phyloP scores from a whole-genome alignment of 768 basidiomycete genomes.

The Tephrocybe rancida region DNA sequence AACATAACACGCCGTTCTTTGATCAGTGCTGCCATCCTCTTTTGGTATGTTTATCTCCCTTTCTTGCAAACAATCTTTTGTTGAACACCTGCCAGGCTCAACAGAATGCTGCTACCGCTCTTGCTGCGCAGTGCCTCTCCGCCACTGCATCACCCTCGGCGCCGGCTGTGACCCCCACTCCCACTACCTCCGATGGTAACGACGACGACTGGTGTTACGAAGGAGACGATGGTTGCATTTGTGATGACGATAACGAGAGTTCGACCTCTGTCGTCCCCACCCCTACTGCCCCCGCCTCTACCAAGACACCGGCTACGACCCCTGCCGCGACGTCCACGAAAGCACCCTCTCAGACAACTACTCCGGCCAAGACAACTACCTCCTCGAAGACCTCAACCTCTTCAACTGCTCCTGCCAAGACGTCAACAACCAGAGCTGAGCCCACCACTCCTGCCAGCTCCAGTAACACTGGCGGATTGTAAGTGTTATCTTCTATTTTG shows the following conservation, averaged over 20 bases:
- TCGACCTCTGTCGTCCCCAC: slow-evolving; percentile 17
- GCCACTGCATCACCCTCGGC: slow-evolving; percentile 28
- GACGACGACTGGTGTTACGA: slow-evolving; percentile 35
- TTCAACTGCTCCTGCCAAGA: slow-evolving; percentile 9
- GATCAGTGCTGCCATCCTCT: slow-evolving; percentile 73
- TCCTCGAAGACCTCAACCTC: slow-evolving; percentile 15
- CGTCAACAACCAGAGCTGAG: slow-evolving; percentile 14
- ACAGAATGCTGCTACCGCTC: slow-evolving; percentile 47
- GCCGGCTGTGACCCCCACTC: slow-evolving; percentile 25
- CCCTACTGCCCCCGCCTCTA: slow-evolving; percentile 12
- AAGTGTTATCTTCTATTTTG: slow-evolving; percentile 21
- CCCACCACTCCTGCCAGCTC: slow-evolving; percentile 16
- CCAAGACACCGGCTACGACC: background rate
- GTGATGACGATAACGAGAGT: slow-evolving; percentile 24
- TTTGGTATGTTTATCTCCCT: slow-evolving; percentile 41
- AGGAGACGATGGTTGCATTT: slow-evolving; percentile 20
- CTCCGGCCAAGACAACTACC: slow-evolving; percentile 21
- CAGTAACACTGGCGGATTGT: slow-evolving; percentile 47
- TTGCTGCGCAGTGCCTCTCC: slow-evolving; percentile 58
- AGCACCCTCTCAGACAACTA: slow-evolving; percentile 5
- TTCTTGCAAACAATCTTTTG: background rate
- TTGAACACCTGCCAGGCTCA: slow-evolving; percentile 37
- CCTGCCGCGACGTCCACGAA: background rate
- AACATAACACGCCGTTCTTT: slow-evolving; percentile 61
- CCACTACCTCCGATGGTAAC: slow-evolving; percentile 33